These are phyloP conservation scores for Phytophthora pinifolia DNA, from an alignment of 352 stramenopile genomes.

Conservation along the genomic window DNA sequence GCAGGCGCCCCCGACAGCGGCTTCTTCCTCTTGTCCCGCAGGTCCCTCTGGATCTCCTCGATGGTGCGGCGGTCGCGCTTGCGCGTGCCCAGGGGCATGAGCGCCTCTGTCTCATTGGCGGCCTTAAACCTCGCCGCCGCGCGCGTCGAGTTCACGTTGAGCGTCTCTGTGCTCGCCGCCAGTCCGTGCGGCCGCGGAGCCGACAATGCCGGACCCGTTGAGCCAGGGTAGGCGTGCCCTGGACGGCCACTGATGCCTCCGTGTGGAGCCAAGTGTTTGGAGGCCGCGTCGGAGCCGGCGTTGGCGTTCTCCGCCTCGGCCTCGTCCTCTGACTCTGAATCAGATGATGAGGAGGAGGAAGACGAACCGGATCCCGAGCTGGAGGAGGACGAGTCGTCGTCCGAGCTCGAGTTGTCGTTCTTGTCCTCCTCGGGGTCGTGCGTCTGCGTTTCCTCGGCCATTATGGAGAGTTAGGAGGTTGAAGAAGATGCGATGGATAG, in stretches of 20 bases:
- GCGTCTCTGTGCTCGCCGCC: slow-evolving; percentile 38
- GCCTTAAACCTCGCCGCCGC: slow-evolving; percentile 65
- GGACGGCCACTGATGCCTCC: slow-evolving; percentile 15
- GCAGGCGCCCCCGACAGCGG: slow-evolving; percentile 19
- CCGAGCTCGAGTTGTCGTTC: slow-evolving; percentile 62
- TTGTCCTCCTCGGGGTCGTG: slow-evolving; percentile 46
- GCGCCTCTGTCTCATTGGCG: slow-evolving; percentile 37
- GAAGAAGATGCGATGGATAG: neutral
- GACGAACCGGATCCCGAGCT: slow-evolving; percentile 72
- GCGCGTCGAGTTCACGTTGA: slow-evolving; percentile 76
- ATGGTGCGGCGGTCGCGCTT: slow-evolving; percentile 88
- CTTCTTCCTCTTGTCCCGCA: slow-evolving; percentile 70
- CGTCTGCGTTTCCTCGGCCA: slow-evolving; percentile 31
- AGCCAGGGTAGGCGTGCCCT: slow-evolving; percentile 11
- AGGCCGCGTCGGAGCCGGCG: slow-evolving; percentile 3
- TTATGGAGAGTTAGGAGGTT: slow-evolving; percentile 10
- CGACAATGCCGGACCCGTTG: slow-evolving; percentile 28
- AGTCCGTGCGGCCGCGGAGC: slow-evolving; percentile 33
- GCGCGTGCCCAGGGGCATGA: slow-evolving; percentile 84
- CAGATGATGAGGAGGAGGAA: slow-evolving; percentile 74
- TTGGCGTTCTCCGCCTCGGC: slow-evolving; percentile 21
- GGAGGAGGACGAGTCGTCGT: slow-evolving; percentile 76
- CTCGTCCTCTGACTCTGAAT: slow-evolving; percentile 74
- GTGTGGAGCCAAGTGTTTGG: slow-evolving; percentile 8
- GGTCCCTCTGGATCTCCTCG: slow-evolving; percentile 84